Evolutionary conservation across 2,329 filamentous ascomycete genomes (phyloP).

Genomic region (Tolypocladium amazonense): DNA sequence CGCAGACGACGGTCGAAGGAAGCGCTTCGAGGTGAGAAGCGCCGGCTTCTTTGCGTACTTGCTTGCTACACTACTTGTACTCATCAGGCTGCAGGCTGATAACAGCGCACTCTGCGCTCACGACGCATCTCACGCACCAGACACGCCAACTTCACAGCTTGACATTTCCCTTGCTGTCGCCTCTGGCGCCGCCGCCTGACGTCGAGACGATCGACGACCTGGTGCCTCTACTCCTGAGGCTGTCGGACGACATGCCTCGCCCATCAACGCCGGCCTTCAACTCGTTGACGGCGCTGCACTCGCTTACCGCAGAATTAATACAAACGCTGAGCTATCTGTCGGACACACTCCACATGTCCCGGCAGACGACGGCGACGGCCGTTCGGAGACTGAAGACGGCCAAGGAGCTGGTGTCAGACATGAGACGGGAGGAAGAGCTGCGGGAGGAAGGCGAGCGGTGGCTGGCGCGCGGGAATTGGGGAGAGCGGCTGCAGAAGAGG

Average conservation of each 20-base stretch:
- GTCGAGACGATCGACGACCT: slow-evolving; percentile 56
- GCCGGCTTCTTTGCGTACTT: background rate
- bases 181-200: slow-evolving; percentile 52
- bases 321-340: slow-evolving; percentile 76
- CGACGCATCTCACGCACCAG: slow-evolving; percentile 65
- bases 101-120: slow-evolving; percentile 63
- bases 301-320: slow-evolving; percentile 61
- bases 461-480: slow-evolving; percentile 76
- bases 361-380: slow-evolving; percentile 76
- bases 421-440: slow-evolving; percentile 71
- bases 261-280: slow-evolving; percentile 51
- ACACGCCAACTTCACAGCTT: slow-evolving; percentile 66
- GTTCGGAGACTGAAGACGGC: slow-evolving; percentile 70
- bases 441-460: slow-evolving; percentile 75
- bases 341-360: slow-evolving; percentile 88
- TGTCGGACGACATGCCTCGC: slow-evolving; percentile 57
- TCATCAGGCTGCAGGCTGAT: slow-evolving; percentile 46
- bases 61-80: background rate
- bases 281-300: slow-evolving; percentile 58
- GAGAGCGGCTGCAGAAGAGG: slow-evolving; percentile 60
- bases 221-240: slow-evolving; percentile 54
- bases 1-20: slow-evolving; percentile 61
- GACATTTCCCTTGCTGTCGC: slow-evolving; percentile 59
- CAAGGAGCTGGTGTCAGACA: slow-evolving; percentile 75
- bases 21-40: slow-evolving; percentile 53